A percentile compares a stretch with the other conserved stretches of the same genome.
Conservation (phyloP, 2,329 filamentous ascomycete genomes). For the Chaetothyriales sp. region DNA sequence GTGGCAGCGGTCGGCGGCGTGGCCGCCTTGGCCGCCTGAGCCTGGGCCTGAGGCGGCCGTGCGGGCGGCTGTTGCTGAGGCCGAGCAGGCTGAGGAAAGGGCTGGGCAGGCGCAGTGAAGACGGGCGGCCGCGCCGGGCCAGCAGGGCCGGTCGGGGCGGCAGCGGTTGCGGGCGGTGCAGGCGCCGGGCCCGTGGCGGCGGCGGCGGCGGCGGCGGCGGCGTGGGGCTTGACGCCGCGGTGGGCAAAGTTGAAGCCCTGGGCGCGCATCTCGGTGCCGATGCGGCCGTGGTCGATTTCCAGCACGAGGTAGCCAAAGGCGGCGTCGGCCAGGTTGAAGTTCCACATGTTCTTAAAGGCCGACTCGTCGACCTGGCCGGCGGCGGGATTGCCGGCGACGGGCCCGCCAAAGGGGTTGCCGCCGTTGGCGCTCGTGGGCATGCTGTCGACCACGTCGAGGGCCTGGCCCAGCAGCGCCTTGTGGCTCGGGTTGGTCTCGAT, state of each 20-base stretch:
- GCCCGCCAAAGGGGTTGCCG: slow-evolving; percentile 90
- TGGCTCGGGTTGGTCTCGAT: slow-evolving; percentile 89
- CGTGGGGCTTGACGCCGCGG: slow-evolving; percentile 47
- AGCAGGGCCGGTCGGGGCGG: slow-evolving; percentile 25
- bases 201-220: slow-evolving; percentile 10
- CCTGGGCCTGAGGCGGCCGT: slow-evolving; percentile 5
- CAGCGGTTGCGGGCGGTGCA: slow-evolving; percentile 18
- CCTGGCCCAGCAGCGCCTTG: slow-evolving; percentile 80
- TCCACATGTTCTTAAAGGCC: slow-evolving; percentile 99
- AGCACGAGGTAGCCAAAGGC: slow-evolving; percentile 93
- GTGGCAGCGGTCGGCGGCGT: slow-evolving; percentile 24
- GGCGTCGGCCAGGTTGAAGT: slow-evolving; percentile 85
- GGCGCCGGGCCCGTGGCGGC: slow-evolving; percentile 4
- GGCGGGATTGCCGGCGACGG: slow-evolving; percentile 52
- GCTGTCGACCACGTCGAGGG: slow-evolving; percentile 86
- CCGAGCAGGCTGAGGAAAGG: slow-evolving; percentile 22
- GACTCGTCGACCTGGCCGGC: slow-evolving; percentile 93
- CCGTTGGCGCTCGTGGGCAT: slow-evolving; percentile 93
- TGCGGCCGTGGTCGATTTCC: slow-evolving; percentile 87
- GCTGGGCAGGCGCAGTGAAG: slow-evolving; percentile 28
- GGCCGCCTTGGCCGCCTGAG: slow-evolving; percentile 7
- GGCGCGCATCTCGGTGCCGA: slow-evolving; percentile 95
- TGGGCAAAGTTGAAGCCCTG: slow-evolving; percentile 99
- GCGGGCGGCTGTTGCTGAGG: slow-evolving; percentile 19
- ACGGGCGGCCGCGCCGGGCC: slow-evolving; percentile 26